Evolutionary conservation across 202 grass and related monocot genomes (phyloP).

Genomic region (Setaria viridis): DNA sequence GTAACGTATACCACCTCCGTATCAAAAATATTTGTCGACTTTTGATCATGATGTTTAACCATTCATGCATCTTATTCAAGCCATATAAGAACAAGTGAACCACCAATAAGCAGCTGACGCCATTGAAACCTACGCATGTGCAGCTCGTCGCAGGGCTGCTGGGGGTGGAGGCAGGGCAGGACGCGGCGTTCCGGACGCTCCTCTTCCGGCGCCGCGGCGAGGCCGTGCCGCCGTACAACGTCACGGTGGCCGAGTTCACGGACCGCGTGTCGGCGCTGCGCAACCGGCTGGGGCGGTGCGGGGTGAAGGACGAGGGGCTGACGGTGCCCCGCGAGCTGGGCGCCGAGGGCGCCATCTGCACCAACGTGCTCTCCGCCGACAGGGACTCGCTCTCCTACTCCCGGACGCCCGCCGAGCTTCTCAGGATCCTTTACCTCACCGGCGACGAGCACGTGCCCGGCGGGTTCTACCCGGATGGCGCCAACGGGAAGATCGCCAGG

Average conservation of each 20-base stretch:
- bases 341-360: constrained; percentile 59
- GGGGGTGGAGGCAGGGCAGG: constrained; percentile 63
- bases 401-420: constrained; percentile 66
- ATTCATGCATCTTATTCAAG: too few relatives aligned
- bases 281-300: constrained; percentile 56
- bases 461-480: constrained; percentile 64
- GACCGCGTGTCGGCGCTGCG: constrained; percentile 54
- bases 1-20: not conserved
- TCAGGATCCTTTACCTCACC: constrained; percentile 66
- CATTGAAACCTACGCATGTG: not conserved
- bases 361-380: constrained; percentile 70
- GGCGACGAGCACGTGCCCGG: constrained; percentile 61
- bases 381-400: constrained; percentile 64
- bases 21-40: too few relatives aligned
- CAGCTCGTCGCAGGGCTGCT: constrained; percentile 66
- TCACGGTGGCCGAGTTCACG: constrained; percentile 77
- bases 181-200: constrained; percentile 51
- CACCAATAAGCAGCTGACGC: too few relatives aligned
- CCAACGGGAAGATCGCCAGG: constrained; percentile 63
- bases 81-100: too few relatives aligned
- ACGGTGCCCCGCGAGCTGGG: constrained; percentile 50
- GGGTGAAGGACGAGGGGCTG: constrained; percentile 71
- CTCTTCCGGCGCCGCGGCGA: constrained; percentile 61
- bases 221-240: constrained; percentile 51
- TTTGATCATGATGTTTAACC: too few relatives aligned